A percentile compares a stretch with the other conserved stretches of the same genome.
phyloP scores from a whole-genome alignment of 139 green algal species.

The Chlorella sorokiniana region DNA sequence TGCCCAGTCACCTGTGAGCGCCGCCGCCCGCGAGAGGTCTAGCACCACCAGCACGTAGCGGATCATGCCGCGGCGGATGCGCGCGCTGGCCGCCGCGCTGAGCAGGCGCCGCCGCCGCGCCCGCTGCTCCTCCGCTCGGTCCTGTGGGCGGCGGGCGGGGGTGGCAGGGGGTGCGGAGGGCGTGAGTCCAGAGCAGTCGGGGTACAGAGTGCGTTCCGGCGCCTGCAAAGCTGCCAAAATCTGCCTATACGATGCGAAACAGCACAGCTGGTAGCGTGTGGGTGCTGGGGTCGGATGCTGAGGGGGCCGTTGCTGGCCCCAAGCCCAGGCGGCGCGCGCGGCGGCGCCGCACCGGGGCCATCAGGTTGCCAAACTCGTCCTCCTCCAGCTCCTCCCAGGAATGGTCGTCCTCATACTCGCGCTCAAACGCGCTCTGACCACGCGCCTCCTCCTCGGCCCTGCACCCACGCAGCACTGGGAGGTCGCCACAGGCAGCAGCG shows the following conservation, averaged over 20 bases:
- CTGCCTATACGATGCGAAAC: no score
- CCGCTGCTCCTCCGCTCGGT: constrained; percentile 67
- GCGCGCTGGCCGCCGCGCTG: constrained; percentile 56
- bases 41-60: constrained; percentile 83
- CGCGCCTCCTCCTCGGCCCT: constrained; percentile 6
- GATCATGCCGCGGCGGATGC: constrained; percentile 93
- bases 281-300: no score
- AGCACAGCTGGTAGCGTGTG: no score
- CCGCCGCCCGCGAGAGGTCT: constrained; percentile 80
- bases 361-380: constrained; percentile 84
- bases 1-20: background rate
- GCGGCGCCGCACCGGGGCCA: constrained; percentile 58
- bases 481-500: background rate
- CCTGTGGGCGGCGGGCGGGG: constrained; percentile 44
- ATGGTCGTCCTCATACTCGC: constrained; percentile 83
- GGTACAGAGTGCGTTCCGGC: background rate
- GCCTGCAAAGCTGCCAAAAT: no score
- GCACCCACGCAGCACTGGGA: background rate
- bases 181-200: background rate
- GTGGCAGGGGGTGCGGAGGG: background rate
- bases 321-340: background rate
- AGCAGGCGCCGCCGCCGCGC: constrained; percentile 63
- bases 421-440: constrained; percentile 67
- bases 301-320: no score
- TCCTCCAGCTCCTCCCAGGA: constrained; percentile 88